Evolutionary conservation across 2,329 filamentous ascomycete species (phyloP).

Genomic region (Aspergillus cejpii): DNA sequence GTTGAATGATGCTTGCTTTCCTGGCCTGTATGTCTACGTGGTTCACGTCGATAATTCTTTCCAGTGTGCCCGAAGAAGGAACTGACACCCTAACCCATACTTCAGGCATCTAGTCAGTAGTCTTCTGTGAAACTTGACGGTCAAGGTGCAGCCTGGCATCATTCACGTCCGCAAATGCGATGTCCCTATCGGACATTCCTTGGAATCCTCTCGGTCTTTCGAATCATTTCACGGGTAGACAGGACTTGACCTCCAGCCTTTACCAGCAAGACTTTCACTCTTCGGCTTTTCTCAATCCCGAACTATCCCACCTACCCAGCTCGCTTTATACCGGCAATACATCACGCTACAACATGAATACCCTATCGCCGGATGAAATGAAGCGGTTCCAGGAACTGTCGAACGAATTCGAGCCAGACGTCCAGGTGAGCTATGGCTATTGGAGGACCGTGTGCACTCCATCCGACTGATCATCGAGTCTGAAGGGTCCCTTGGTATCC

Average conservation of each 20-base stretch:
- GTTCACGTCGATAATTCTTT: not conserved
- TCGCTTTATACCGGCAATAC: constrained; percentile 12
- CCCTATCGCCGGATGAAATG: constrained; percentile 48
- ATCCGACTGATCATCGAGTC: constrained; percentile 20
- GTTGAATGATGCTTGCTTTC: not conserved
- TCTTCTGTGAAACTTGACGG: constrained; percentile 8
- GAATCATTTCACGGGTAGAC: constrained; percentile 26
- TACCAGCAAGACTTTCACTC: constrained; percentile 21
- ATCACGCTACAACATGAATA: constrained; percentile 31
- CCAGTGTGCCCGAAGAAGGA: not conserved
- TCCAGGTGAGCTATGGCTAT: constrained; percentile 39
- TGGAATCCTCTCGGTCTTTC: constrained; percentile 30
- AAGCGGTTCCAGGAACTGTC: constrained; percentile 57
- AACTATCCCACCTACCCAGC: constrained; percentile 19
- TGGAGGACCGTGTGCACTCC: not conserved
- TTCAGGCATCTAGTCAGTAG: constrained; percentile 4
- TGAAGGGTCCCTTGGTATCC: constrained; percentile 74
- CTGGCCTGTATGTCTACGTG: not conserved
- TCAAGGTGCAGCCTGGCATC: constrained; percentile 8
- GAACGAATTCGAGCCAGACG: constrained; percentile 53
- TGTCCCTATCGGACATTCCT: constrained; percentile 33
- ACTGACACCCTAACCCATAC: not conserved
- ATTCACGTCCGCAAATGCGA: constrained; percentile 21
- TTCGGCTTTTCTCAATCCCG: constrained; percentile 18
- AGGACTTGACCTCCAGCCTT: constrained; percentile 21